These are phyloP conservation scores for Eimeria acervulina DNA, from an alignment of 169 alveolate genomes.

Conservation along the genomic window DNA sequence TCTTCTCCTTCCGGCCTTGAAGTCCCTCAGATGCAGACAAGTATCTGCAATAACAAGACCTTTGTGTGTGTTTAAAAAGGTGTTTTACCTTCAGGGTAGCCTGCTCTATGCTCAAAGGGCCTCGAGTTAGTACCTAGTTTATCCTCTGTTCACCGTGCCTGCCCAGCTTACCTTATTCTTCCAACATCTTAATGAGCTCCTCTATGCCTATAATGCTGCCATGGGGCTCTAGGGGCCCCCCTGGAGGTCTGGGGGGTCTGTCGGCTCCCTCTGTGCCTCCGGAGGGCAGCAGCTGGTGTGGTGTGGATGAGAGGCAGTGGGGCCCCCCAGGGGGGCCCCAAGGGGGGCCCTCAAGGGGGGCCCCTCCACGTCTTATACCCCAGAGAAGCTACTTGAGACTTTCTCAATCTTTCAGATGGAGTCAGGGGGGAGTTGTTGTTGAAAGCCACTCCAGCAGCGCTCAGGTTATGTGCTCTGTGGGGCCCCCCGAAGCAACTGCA, in stretches of 20 bases:
- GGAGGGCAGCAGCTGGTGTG: neutral
- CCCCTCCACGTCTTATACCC: neutral
- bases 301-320: neutral
- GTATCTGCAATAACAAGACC: too few relatives aligned
- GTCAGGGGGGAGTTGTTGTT: constrained; percentile 1
- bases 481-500: neutral
- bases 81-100: too few relatives aligned
- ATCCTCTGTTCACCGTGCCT: too few relatives aligned
- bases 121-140: too few relatives aligned
- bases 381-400: constrained; percentile 18
- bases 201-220: neutral
- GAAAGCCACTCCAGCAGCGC: constrained; percentile 30
- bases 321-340: neutral
- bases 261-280: neutral
- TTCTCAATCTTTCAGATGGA: constrained; percentile 32
- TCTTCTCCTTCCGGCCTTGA: too few relatives aligned
- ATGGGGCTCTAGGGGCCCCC: constrained; percentile 19
- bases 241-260: neutral
- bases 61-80: too few relatives aligned
- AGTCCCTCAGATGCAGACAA: too few relatives aligned
- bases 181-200: neutral
- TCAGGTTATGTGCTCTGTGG: neutral
- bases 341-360: neutral
- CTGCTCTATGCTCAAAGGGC: too few relatives aligned
- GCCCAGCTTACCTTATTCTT: neutral